phyloP scores from a whole-genome alignment of 108 stramenopile genomes.

The Schizochytrium sp. region DNA sequence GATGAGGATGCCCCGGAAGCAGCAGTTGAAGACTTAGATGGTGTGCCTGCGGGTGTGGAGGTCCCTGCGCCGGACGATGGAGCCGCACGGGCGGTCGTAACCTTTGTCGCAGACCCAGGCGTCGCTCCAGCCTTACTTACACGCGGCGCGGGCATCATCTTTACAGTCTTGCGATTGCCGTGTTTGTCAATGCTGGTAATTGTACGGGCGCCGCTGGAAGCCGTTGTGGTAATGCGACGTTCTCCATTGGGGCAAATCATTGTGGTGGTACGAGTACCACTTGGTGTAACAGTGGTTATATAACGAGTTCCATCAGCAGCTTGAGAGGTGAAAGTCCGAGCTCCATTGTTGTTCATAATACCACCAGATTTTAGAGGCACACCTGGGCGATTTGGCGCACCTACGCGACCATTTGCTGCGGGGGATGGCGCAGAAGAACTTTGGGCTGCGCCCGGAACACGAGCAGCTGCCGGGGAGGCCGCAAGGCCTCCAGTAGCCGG shows the following conservation, averaged over 20 bases:
- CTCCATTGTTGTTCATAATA: constrained; percentile 7
- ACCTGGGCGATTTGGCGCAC: background rate
- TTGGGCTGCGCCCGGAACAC: background rate
- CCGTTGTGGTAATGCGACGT: constrained; percentile 28
- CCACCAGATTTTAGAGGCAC: background rate
- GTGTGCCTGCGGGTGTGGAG: background rate
- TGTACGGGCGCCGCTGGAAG: constrained; percentile 15
- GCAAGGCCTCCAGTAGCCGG: no score
- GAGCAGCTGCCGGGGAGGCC: background rate
- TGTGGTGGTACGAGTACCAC: constrained; percentile 11
- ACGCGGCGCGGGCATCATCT: constrained; percentile 40
- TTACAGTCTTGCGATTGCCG: constrained; percentile 24
- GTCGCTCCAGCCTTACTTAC: background rate
- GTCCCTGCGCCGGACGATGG: background rate
- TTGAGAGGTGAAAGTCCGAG: background rate
- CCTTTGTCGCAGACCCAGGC: background rate
- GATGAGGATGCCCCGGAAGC: background rate
- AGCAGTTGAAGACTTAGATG: background rate
- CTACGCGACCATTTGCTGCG: background rate
- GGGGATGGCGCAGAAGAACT: background rate
- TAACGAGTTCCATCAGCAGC: background rate
- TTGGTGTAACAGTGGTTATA: constrained; percentile 16
- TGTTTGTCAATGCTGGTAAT: constrained; percentile 30
- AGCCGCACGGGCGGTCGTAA: background rate
- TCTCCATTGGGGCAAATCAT: constrained; percentile 32